These are phyloP conservation scores for Lactuca sativa DNA, from an alignment of 129 eudicot genomes.

Conservation along the genomic window DNA sequence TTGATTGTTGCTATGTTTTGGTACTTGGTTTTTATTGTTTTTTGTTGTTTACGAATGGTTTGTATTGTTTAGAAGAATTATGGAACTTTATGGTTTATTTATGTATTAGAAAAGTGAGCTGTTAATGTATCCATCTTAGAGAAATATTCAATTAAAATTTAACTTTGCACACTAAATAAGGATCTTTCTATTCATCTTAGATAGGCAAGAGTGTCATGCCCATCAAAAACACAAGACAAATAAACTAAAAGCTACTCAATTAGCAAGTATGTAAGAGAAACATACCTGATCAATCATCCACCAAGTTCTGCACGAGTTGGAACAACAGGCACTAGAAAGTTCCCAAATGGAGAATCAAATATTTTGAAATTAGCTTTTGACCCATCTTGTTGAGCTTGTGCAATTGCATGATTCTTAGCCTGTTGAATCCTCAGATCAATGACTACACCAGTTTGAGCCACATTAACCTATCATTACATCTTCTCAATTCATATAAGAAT, in stretches of 20 bases:
- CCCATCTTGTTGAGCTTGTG: conserved; percentile 76
- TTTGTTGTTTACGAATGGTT: too few species aligned
- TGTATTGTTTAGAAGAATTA: too few species aligned
- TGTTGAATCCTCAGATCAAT: conserved; percentile 48
- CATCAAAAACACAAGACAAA: not conserved
- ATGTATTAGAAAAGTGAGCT: too few species aligned
- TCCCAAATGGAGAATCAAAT: conserved; percentile 80
- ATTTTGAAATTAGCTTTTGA: conserved; percentile 64
- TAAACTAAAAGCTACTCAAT: not conserved
- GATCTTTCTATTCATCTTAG: too few species aligned
- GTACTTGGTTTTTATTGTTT: too few species aligned
- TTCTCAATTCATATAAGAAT: not conserved
- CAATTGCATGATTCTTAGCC: conserved; percentile 60
- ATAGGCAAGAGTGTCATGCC: not conserved
- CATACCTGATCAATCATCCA: conserved; percentile 32
- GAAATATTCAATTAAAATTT: too few species aligned
- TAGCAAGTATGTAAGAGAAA: not conserved
- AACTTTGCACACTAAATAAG: too few species aligned
- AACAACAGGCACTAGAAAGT: conserved; percentile 74
- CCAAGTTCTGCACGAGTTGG: conserved; percentile 74
- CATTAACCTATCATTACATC: conserved; percentile 37
- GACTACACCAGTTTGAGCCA: conserved; percentile 33
- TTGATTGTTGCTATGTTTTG: too few species aligned
- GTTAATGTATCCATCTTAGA: too few species aligned
- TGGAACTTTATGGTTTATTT: too few species aligned